phyloP scores from a whole-genome alignment of 2,329 filamentous ascomycete species.

The Aspergillus ochraceus region DNA sequence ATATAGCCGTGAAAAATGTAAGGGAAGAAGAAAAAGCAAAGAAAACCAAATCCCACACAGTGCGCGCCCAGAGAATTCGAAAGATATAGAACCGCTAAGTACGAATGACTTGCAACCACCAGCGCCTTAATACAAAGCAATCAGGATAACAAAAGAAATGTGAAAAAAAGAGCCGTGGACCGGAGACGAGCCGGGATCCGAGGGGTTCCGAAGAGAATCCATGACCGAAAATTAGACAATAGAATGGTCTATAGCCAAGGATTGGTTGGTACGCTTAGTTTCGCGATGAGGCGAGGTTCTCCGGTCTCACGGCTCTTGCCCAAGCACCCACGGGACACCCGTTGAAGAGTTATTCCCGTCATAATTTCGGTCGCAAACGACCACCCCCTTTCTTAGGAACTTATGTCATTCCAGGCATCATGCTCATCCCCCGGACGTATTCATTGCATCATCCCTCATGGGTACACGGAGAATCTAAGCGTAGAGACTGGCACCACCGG shows the following conservation, averaged over 20 bases:
- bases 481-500: conserved; percentile 74
- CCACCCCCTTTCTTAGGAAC: not conserved
- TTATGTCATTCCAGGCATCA: conserved; percentile 7
- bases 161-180: conserved; percentile 10
- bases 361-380: conserved; percentile 1
- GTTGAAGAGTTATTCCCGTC: not conserved
- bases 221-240: conserved; percentile 3
- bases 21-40: not conserved
- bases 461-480: conserved; percentile 38
- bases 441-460: conserved; percentile 18
- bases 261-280: not conserved
- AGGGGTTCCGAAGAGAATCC: conserved; percentile 3
- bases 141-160: conserved; percentile 15
- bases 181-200: conserved; percentile 9
- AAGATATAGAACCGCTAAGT: conserved; percentile 22
- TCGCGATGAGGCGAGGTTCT: not conserved
- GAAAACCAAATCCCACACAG: conserved; percentile 15
- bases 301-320: not conserved
- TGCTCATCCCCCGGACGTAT: conserved; percentile 10
- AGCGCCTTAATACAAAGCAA: conserved; percentile 29
- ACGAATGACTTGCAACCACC: conserved; percentile 30
- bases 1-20: conserved; percentile 21
- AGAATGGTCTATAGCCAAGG: not conserved
- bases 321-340: not conserved
- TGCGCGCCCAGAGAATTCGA: conserved; percentile 15